A percentile compares a stretch with the other conserved stretches of the same genome.
Evolutionary conservation across 371 early-diverging fungal species (phyloP).

Genomic region (Lichtheimia corymbifera): DNA sequence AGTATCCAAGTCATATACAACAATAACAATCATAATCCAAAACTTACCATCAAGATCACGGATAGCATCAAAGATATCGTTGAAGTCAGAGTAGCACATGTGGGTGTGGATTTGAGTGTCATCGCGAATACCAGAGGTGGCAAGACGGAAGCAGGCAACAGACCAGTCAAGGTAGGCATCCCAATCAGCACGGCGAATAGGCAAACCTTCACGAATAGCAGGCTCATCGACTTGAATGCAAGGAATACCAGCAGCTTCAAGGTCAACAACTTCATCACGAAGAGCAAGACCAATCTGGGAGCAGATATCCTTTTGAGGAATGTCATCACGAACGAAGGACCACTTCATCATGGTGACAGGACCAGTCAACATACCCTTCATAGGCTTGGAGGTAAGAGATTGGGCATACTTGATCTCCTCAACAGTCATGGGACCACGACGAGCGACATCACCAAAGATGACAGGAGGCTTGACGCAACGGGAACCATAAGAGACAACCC

Average conservation of each 20-base stretch:
- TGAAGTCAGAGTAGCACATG: slow-evolving; percentile 98
- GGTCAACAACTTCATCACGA: slow-evolving; percentile 93
- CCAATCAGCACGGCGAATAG: slow-evolving; percentile 88
- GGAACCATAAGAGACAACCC: slow-evolving; percentile 97
- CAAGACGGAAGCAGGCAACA: slow-evolving; percentile 90
- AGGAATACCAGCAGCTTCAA: slow-evolving; percentile 90
- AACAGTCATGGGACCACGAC: slow-evolving; percentile 92
- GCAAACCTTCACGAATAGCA: slow-evolving; percentile 97
- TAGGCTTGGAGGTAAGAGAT: slow-evolving; percentile 80
- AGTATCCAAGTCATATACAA: neutral
- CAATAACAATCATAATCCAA: neutral
- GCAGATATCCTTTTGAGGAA: slow-evolving; percentile 82
- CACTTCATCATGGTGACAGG: slow-evolving; percentile 95
- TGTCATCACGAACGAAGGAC: slow-evolving; percentile 97
- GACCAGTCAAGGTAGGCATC: slow-evolving; percentile 93
- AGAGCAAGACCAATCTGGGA: slow-evolving; percentile 94
- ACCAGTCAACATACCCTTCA: slow-evolving; percentile 97
- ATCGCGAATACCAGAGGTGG: slow-evolving; percentile 85
- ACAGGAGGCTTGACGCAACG: slow-evolving; percentile 94
- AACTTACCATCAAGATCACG: slow-evolving; percentile 71
- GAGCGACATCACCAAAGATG: slow-evolving; percentile 91
- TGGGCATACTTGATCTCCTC: slow-evolving; percentile 84
- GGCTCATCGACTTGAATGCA: slow-evolving; percentile 98
- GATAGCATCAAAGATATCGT: slow-evolving; percentile 95
- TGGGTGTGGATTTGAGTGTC: slow-evolving; percentile 96